Evolutionary conservation across 257 asterid species (phyloP), one percentile per base, ranked within the genome.

Genomic region (Plectranthus barbatus): DNA sequence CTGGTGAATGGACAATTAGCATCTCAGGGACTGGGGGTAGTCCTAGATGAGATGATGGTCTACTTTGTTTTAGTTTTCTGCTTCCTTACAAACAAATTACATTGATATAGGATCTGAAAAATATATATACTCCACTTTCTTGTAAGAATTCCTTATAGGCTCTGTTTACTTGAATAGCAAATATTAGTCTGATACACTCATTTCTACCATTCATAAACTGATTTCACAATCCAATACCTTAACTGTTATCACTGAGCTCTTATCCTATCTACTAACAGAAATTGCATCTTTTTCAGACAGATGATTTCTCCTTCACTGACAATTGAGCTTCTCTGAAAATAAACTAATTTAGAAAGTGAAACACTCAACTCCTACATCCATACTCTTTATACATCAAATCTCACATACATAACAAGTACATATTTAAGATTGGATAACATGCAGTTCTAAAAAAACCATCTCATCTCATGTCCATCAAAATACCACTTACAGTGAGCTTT

Each of bases 401-500:
- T 56, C 62, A 66, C 48, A 47, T 23, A 56, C 1, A n/a, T n/a
- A 34, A 7, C 15, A 56, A 17, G 24, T 15, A 7, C 2, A 33
- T 1, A 37, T 19, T 9, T 15, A 15, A 2, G 31, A 26, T 26
- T 5, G 31, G 3, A 26, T 26, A 26, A n/a, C n/a, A n/a, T n/a
- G n/a, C n/a, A n/a, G n/a, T n/a, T n/a, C n/a, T n/a, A n/a, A n/a
- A n/a, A n/a, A n/a, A n/a, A n/a, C n/a, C n/a, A n/a, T n/a, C n/a
- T n/a, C n/a, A n/a, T n/a, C n/a, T 26, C 31, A 26, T 26, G 31
- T 1, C 5, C 31, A 26, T 26, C 3, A 26, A 26, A 26, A 26
- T 2, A 5, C 31, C 31, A 74, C 85, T 79, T 77, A 92, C 99
- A 66, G 97, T 93, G 74, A 90, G 96, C 77, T 93, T 93, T n/a